Evolutionary conservation across 352 stramenopile genomes (phyloP), one percentile per base, ranked within the genome.

Genomic region (Pythium phragmitis): DNA sequence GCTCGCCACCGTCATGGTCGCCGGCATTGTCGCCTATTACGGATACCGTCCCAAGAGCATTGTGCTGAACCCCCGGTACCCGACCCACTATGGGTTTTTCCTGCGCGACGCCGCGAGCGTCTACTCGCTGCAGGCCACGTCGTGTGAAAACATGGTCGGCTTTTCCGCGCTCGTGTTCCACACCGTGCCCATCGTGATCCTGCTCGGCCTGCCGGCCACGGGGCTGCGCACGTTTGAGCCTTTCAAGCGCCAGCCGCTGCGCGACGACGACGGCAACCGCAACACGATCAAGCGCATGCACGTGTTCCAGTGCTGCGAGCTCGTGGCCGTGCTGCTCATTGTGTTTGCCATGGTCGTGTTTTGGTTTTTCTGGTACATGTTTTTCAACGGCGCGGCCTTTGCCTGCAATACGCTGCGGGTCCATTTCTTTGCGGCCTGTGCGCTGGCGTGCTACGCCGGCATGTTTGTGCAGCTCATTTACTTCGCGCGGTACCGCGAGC

Each of bases 221-320:
- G 85, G 85, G 23, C 53, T 89, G 2, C 43, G 76, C 19, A 33
- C 82, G 3, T 94, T 92, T 50, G 85, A 94, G 55, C 80, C 84
- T 0, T 94, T 93, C 63, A 68, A 81, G 53, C 71, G 85, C 37
- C 79, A 93, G 64, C 64, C 83, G 23, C 79, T 76, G 16, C 75
- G 87, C 60, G 74, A 87, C 56, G 63, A 64, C 50, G 76, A 70
- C 21, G 82, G 82, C 1, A 64, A 77, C 33, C 66, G 89, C 39
- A 78, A 88, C 23, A 91, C 91, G 53, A 80, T 94, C 58, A 94
- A 89, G 67, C 81, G 85, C 55, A 92, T 80, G 0, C 72, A 88
- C 43, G 89, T 77, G 60, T 63, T 94, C 19, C 85, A 94, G 59
- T 59, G 89, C 55, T 94, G 85, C 53, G 85, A 94, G 50, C 65